Evolutionary conservation across 441 rosid species (phyloP).

Genomic region (Flueggea neowawraea): DNA sequence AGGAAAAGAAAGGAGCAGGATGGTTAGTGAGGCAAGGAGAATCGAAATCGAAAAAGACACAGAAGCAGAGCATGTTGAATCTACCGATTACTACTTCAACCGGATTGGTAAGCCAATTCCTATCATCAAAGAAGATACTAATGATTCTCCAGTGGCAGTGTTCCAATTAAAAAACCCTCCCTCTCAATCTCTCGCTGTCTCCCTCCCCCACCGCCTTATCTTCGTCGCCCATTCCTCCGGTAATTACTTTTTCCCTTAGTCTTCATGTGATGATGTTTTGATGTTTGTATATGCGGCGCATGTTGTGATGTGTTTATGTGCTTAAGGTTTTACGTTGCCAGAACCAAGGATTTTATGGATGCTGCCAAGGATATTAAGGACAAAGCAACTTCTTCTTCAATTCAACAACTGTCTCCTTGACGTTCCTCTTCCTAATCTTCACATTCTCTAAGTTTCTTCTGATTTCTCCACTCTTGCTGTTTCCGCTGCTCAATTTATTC

Average conservation of each 20-base stretch:
- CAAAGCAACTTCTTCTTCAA: conserved; percentile 23
- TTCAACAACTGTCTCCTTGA: conserved; percentile 54
- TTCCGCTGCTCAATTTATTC: conserved; percentile 40
- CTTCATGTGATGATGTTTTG: neutral
- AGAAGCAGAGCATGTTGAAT: conserved; percentile 58
- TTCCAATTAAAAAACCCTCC: conserved; percentile 57
- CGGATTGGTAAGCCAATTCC: conserved; percentile 63
- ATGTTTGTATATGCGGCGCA: neutral
- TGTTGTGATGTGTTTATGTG: conserved; percentile 10
- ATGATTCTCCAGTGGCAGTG: conserved; percentile 6
- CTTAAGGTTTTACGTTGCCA: conserved; percentile 80
- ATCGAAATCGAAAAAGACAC: conserved; percentile 38
- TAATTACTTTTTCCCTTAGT: conserved; percentile 9
- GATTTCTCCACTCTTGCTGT: conserved; percentile 68
- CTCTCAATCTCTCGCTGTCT: conserved; percentile 64
- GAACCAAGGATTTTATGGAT: conserved; percentile 62
- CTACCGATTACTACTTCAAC: conserved; percentile 64
- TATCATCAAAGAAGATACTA: conserved; percentile 24
- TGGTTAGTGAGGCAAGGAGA: neutral
- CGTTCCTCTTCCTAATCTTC: conserved; percentile 50
- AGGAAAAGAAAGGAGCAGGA: neutral
- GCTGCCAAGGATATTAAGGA: conserved; percentile 41
- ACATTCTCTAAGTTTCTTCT: conserved; percentile 52
- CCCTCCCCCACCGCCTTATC: conserved; percentile 44
- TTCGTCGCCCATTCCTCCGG: conserved; percentile 80